phyloP scores from a whole-genome alignment of 164 flowering plant species.

The Nymphaea colorata region DNA sequence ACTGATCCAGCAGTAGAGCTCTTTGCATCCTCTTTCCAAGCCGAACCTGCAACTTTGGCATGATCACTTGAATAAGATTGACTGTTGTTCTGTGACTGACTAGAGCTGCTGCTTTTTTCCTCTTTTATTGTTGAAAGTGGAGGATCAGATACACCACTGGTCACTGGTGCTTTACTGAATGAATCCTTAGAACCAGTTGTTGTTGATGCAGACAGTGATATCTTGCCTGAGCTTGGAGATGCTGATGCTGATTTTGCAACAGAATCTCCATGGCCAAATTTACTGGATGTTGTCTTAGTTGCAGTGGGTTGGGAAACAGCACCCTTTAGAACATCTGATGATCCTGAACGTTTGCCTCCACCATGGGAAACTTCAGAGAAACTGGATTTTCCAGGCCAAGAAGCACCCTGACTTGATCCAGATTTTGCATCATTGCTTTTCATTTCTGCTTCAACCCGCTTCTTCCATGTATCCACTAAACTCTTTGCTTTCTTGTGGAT shows the following conservation, averaged over 20 bases:
- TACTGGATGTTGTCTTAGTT: constrained; percentile 19
- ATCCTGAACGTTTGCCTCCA: constrained; percentile 36
- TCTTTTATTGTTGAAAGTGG: constrained; percentile 25
- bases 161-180: constrained; percentile 10
- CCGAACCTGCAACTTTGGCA: constrained; percentile 26
- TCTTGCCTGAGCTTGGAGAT: constrained; percentile 38
- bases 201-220: constrained; percentile 25
- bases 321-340: constrained; percentile 37
- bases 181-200: constrained; percentile 14
- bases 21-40: constrained; percentile 62
- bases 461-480: constrained; percentile 97
- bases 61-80: constrained; percentile 72
- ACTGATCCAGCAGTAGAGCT: constrained; percentile 55
- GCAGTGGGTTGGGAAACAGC: constrained; percentile 25
- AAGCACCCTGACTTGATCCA: constrained; percentile 40
- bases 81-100: constrained; percentile 76
- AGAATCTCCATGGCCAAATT: constrained; percentile 35
- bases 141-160: constrained; percentile 16
- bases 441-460: constrained; percentile 93
- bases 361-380: constrained; percentile 42
- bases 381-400: constrained; percentile 50
- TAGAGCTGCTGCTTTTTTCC: constrained; percentile 61
- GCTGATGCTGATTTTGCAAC: constrained; percentile 33
- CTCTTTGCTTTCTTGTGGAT: constrained; percentile 59
- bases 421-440: constrained; percentile 67